Evolutionary conservation across 352 stramenopile genomes (phyloP).

Genomic region (Thraustochytrium striatum): DNA sequence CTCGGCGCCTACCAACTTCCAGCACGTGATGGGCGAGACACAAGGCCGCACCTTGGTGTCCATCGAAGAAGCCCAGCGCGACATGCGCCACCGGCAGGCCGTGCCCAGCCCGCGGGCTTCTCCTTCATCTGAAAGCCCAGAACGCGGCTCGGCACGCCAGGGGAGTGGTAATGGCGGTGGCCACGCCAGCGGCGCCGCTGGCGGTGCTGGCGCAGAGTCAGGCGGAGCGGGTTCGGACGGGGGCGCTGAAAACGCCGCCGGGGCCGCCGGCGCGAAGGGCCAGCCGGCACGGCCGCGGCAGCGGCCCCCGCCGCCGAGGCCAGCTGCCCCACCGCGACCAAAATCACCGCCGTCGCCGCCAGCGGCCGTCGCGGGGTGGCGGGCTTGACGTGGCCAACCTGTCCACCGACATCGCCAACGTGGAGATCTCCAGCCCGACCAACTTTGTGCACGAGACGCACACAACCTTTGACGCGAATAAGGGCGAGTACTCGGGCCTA

Average conservation of each 20-base stretch:
- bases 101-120: too few species aligned
- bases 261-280: background rate
- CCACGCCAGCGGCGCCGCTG: background rate
- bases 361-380: background rate
- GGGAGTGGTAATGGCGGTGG: too few species aligned
- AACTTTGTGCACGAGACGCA: background rate
- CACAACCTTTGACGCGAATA: background rate
- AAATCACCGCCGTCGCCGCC: background rate
- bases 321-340: background rate
- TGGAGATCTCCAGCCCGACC: background rate
- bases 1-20: slow-evolving; percentile 32
- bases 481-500: background rate
- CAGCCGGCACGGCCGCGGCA: background rate
- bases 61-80: slow-evolving; percentile 9
- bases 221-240: background rate
- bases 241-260: background rate
- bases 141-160: too few species aligned
- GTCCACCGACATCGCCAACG: background rate
- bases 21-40: slow-evolving; percentile 24
- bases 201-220: background rate
- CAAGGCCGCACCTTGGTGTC: slow-evolving; percentile 15
- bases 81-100: background rate
- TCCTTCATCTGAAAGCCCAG: too few species aligned
- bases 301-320: background rate
- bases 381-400: background rate